A percentile compares a stretch with the other conserved stretches of the same genome.
These are phyloP conservation scores for Lepidium didymum DNA, from an alignment of 345 rosid genomes.

Conservation along the genomic window DNA sequence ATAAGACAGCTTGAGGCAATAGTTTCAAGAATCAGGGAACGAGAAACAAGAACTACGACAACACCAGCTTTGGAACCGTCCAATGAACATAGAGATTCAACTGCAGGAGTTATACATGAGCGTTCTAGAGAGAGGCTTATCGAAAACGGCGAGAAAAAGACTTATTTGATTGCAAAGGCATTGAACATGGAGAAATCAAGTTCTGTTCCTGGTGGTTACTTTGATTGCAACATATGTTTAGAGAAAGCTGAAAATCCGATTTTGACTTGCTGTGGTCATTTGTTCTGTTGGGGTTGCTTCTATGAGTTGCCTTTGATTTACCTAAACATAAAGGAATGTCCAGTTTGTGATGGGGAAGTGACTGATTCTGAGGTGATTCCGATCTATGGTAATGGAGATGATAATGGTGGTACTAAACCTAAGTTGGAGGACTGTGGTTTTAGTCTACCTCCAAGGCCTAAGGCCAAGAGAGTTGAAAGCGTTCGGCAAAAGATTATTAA, in stretches of 20 bases:
- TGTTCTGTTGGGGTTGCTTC: constrained; percentile 70
- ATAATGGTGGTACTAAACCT: neutral
- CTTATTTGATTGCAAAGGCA: constrained; percentile 46
- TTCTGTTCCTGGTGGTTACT: constrained; percentile 28
- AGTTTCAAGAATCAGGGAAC: constrained; percentile 36
- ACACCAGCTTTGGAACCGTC: neutral
- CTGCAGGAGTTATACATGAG: constrained; percentile 15
- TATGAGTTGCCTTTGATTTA: constrained; percentile 41
- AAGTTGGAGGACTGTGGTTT: constrained; percentile 33
- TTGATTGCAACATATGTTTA: constrained; percentile 52
- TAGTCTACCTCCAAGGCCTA: constrained; percentile 50
- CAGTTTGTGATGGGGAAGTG: constrained; percentile 46
- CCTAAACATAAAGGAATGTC: constrained; percentile 36
- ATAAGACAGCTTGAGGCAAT: constrained; percentile 49
- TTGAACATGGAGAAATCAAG: constrained; percentile 32
- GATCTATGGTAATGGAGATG: constrained; percentile 45
- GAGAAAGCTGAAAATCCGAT: constrained; percentile 47
- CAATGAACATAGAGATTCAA: constrained; percentile 15
- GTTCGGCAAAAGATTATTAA: constrained; percentile 39
- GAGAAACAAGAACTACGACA: constrained; percentile 12
- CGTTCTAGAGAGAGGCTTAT: constrained; percentile 24
- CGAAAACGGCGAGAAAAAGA: constrained; percentile 24
- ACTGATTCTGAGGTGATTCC: constrained; percentile 44
- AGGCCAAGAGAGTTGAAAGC: constrained; percentile 47
- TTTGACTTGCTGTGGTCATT: constrained; percentile 65